Conservation (phyloP, 2,329 filamentous ascomycete species). For the Xylaria arbuscula region DNA sequence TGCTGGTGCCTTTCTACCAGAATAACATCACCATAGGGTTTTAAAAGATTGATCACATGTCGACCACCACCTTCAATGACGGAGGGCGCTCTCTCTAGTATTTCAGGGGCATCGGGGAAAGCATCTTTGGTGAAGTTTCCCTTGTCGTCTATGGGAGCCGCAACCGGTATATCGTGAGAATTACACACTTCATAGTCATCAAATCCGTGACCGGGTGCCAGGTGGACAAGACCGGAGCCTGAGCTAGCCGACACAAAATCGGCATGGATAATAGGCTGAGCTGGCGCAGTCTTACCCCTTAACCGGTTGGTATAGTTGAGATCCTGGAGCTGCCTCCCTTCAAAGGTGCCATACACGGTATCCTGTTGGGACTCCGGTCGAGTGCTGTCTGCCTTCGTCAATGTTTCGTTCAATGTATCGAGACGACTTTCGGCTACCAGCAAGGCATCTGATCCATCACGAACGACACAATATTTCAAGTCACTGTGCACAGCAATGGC, state of each 20-base stretch:
- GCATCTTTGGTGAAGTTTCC: conserved; percentile 85
- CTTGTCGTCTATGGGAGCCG: conserved; percentile 84
- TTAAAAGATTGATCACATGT: conserved; percentile 76
- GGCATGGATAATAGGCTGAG: conserved; percentile 80
- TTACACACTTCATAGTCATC: conserved; percentile 92
- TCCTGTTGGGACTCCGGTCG: conserved; percentile 24
- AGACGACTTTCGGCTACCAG: conserved; percentile 79
- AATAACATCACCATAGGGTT: conserved; percentile 67
- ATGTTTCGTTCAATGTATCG: conserved; percentile 64
- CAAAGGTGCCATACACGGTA: conserved; percentile 65
- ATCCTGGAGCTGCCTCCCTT: conserved; percentile 73
- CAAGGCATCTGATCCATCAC: conserved; percentile 67
- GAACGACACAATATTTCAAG: conserved; percentile 77
- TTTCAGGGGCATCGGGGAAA: conserved; percentile 74
- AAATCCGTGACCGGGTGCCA: conserved; percentile 94
- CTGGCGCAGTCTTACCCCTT: conserved; percentile 64
- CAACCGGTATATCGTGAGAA: conserved; percentile 74
- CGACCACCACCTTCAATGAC: conserved; percentile 77
- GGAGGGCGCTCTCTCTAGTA: conserved; percentile 73
- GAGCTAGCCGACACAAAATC: conserved; percentile 90
- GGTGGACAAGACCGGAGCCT: conserved; percentile 95
- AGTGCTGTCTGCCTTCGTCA: conserved; percentile 50
- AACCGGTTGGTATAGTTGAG: conserved; percentile 78
- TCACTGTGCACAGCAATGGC: conserved; percentile 85
- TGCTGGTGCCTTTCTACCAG: conserved; percentile 78